Percentiles rank a stretch among this genome's conserved stretches.
phyloP scores from a whole-genome alignment of 2,329 filamentous ascomycete species.

The Ramularia collo-cygni region DNA sequence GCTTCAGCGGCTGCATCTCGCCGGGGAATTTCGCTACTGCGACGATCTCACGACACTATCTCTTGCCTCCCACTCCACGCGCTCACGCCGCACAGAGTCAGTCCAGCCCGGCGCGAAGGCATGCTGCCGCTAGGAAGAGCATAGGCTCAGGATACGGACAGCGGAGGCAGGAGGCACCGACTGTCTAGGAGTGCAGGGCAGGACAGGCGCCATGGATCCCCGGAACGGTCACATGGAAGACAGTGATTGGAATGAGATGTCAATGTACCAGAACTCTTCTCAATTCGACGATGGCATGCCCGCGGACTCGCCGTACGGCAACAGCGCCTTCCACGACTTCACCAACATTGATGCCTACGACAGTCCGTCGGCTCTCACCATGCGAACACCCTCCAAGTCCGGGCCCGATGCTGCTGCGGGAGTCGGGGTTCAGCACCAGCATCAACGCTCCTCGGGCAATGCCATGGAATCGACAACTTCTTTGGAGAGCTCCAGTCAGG shows the following conservation, averaged over 20 bases:
- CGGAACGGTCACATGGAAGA: conserved; percentile 8
- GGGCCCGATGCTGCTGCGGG: conserved; percentile 14
- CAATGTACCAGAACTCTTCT: conserved; percentile 15
- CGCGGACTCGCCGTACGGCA: conserved; percentile 22
- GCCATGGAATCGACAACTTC: conserved; percentile 21
- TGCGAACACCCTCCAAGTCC: conserved; percentile 27
- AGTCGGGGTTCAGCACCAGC: conserved; percentile 10
- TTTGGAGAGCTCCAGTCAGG: conserved; percentile 36
- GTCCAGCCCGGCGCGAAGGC: too few species aligned
- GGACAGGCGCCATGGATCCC: conserved; percentile 9
- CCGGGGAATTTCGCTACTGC: too few species aligned
- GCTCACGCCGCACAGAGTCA: too few species aligned
- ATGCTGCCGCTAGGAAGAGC: too few species aligned
- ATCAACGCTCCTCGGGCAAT: conserved; percentile 4
- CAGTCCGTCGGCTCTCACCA: conserved; percentile 17
- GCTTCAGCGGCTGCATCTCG: too few species aligned
- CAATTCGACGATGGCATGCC: conserved; percentile 20
- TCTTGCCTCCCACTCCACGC: too few species aligned
- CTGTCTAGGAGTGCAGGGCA: too few species aligned
- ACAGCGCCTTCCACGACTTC: conserved; percentile 18
- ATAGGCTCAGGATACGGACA: too few species aligned
- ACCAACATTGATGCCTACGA: conserved; percentile 27
- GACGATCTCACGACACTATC: too few species aligned
- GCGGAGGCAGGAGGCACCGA: too few species aligned
- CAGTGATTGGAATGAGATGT: conserved; percentile 19